These are phyloP conservation scores for Cutaneotrichosporon sp. DNA, from an alignment of 1,284 basidiomycete genomes.

Conservation along the genomic window DNA sequence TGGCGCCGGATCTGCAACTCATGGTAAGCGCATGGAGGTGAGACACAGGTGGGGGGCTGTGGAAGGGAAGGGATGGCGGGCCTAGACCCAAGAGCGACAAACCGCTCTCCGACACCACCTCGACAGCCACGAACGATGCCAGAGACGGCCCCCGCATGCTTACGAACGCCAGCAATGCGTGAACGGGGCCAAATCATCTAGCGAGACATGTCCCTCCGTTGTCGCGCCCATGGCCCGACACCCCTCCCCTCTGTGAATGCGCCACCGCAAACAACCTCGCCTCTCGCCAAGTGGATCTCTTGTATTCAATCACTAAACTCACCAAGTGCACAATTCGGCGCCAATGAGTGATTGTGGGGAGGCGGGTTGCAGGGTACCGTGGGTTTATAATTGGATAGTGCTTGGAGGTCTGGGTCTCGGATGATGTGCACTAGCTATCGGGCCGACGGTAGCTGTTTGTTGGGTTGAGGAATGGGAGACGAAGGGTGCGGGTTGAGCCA, in stretches of 20 bases:
- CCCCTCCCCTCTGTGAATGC: not conserved
- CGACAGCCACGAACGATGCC: too few species aligned
- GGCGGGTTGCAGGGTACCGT: not conserved
- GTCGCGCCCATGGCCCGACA: not conserved
- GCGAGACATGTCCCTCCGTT: too few species aligned
- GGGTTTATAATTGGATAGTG: not conserved
- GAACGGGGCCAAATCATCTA: too few species aligned
- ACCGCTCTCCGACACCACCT: not conserved
- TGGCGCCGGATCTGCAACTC: not conserved
- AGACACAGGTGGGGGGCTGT: not conserved
- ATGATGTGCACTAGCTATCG: not conserved
- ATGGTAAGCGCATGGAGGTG: not conserved
- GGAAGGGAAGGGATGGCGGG: not conserved
- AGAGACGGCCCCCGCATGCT: too few species aligned
- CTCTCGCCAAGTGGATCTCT: not conserved
- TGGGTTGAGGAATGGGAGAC: not conserved
- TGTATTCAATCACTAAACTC: not conserved
- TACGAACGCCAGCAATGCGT: too few species aligned
- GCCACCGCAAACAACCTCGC: not conserved
- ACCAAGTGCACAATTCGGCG: not conserved
- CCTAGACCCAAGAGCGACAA: not conserved
- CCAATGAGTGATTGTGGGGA: not conserved
- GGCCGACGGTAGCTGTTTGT: not conserved
- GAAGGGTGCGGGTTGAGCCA: not conserved
- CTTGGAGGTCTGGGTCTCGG: not conserved